A percentile compares a stretch with the other conserved stretches of the same genome.
phyloP scores from a whole-genome alignment of 2,329 filamentous ascomycete species.

The Ramichloridium luteum region DNA sequence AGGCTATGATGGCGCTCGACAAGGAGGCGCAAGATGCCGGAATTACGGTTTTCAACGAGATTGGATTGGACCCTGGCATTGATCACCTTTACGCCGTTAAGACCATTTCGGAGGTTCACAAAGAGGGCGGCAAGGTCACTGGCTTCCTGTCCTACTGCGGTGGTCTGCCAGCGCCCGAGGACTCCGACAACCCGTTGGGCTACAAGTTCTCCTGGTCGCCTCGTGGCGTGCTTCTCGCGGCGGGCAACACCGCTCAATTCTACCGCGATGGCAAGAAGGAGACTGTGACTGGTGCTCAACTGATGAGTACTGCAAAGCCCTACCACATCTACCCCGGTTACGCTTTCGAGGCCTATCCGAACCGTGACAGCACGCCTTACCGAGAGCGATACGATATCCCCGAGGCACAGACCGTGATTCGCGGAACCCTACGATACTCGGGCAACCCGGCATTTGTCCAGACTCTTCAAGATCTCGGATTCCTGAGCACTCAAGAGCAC shows the following conservation, averaged over 20 bases:
- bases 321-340: slow-evolving; percentile 85
- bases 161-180: slow-evolving; percentile 55
- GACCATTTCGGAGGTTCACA: slow-evolving; percentile 79
- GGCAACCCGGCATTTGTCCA: slow-evolving; percentile 88
- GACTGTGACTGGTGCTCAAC: slow-evolving; percentile 27
- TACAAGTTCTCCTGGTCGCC: slow-evolving; percentile 77
- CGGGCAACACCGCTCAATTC: slow-evolving; percentile 74
- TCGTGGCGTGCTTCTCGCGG: slow-evolving; percentile 75
- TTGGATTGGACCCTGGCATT: slow-evolving; percentile 62
- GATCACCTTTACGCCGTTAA: slow-evolving; percentile 74
- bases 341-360: slow-evolving; percentile 83
- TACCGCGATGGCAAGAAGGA: slow-evolving; percentile 68
- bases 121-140: slow-evolving; percentile 70
- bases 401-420: slow-evolving; percentile 76
- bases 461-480: slow-evolving; percentile 77
- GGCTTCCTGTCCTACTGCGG: slow-evolving; percentile 79
- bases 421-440: slow-evolving; percentile 73
- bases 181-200: slow-evolving; percentile 76
- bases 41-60: slow-evolving; percentile 97
- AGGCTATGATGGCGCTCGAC: slow-evolving; percentile 83
- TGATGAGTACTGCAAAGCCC: slow-evolving; percentile 80
- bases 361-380: slow-evolving; percentile 81
- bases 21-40: slow-evolving; percentile 73
- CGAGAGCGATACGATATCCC: slow-evolving; percentile 83
- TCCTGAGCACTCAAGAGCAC: slow-evolving; percentile 60